phyloP scores from a whole-genome alignment of 352 stramenopile species.

The Phytopythium sindhum region DNA sequence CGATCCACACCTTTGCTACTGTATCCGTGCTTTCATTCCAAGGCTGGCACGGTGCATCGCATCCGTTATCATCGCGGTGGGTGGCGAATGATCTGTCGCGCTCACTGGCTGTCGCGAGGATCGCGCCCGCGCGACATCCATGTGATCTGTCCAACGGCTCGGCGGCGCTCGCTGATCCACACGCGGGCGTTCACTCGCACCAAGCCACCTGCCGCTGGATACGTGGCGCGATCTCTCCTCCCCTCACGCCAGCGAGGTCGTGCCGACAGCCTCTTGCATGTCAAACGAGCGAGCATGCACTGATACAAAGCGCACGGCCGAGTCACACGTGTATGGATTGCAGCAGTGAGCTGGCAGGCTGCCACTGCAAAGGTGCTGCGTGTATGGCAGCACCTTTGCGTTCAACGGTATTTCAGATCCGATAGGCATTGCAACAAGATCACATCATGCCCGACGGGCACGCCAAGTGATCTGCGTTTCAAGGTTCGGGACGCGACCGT shows the following conservation, averaged over 20 bases:
- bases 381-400: background rate
- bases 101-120: background rate
- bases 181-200: too few relatives aligned
- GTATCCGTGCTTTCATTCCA: background rate
- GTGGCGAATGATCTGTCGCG: background rate
- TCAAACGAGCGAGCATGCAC: background rate
- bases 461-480: background rate
- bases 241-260: too few relatives aligned
- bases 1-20: background rate
- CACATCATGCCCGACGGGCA: background rate
- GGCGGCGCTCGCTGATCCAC: background rate
- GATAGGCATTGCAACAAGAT: background rate
- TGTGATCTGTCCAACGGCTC: background rate
- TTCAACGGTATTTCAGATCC: conserved; percentile 5
- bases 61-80: background rate
- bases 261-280: too few relatives aligned
- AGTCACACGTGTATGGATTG: background rate
- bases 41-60: background rate
- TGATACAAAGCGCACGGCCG: background rate
- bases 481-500: background rate
- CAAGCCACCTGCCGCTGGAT: background rate
- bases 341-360: background rate
- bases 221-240: too few relatives aligned
- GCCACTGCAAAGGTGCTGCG: background rate
- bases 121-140: background rate